Conservation (phyloP, 495 filamentous ascomycete genomes). For the Penicillium steckii region DNA sequence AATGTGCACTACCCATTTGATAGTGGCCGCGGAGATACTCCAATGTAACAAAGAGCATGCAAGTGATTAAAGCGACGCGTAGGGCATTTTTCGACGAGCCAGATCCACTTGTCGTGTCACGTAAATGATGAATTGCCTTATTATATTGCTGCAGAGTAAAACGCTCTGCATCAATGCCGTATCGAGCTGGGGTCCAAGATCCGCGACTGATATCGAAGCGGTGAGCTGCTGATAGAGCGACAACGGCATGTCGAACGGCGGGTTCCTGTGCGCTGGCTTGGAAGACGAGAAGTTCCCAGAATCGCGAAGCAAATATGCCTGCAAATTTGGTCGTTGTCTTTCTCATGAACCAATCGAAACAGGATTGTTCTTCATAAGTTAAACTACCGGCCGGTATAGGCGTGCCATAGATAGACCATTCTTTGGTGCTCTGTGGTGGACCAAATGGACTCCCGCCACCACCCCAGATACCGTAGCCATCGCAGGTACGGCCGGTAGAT, state of each 20-base stretch:
- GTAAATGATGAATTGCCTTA: constrained; percentile 19
- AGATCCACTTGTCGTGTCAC: not conserved
- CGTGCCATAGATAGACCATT: constrained; percentile 18
- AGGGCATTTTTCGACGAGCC: constrained; percentile 8
- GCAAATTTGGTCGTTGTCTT: constrained; percentile 58
- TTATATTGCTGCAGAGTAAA: constrained; percentile 26
- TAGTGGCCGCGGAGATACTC: constrained; percentile 51
- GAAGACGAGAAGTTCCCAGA: constrained; percentile 56
- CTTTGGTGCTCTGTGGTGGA: constrained; percentile 22
- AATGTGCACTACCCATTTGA: constrained; percentile 41
- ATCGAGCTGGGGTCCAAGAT: not conserved
- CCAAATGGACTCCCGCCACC: constrained; percentile 34
- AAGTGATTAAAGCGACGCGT: constrained; percentile 47
- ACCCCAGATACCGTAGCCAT: constrained; percentile 57
- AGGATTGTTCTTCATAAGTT: constrained; percentile 47
- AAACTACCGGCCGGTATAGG: constrained; percentile 20
- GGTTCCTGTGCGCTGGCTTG: constrained; percentile 61
- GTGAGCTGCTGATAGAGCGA: constrained; percentile 63
- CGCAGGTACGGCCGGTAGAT: constrained; percentile 55
- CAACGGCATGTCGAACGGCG: constrained; percentile 62
- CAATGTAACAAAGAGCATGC: constrained; percentile 50
- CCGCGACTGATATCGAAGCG: constrained; percentile 30
- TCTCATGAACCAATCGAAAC: constrained; percentile 59
- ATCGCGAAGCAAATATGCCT: constrained; percentile 60
- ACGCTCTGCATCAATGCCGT: constrained; percentile 8